phyloP scores from a whole-genome alignment of 805 yeast species.

The Candida piceae region DNA sequence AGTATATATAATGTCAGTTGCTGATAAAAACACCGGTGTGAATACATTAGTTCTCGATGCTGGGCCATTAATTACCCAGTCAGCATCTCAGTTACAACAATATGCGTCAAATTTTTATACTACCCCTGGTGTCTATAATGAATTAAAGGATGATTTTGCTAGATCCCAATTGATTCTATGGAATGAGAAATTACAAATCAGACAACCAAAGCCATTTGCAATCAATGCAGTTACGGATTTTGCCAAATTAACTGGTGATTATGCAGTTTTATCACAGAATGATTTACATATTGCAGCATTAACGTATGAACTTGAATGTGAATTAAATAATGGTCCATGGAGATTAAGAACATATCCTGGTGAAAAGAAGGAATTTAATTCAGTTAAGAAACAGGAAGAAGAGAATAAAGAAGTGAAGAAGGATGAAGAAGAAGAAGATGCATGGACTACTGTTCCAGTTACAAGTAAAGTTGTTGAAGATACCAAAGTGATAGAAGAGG shows the following conservation, averaged over 20 bases:
- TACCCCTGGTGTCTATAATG: constrained; percentile 86
- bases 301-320: constrained; percentile 80
- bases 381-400: constrained; percentile 11
- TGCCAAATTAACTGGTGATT: constrained; percentile 89
- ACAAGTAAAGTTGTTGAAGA: constrained; percentile 10
- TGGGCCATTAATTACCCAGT: constrained; percentile 86
- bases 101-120: constrained; percentile 74
- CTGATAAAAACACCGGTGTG: constrained; percentile 30
- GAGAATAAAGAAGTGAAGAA: constrained; percentile 6
- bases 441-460: constrained; percentile 9
- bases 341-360: constrained; percentile 73
- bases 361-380: constrained; percentile 35
- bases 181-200: constrained; percentile 63
- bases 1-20: constrained; percentile 8
- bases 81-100: constrained; percentile 66
- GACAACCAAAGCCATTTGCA: constrained; percentile 70
- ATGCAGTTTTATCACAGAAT: constrained; percentile 76
- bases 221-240: constrained; percentile 67
- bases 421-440: constrained; percentile 4
- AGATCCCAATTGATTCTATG: constrained; percentile 74
- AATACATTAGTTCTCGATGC: constrained; percentile 82
- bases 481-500: constrained; percentile 5
- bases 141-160: constrained; percentile 81
- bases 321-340: constrained; percentile 62
- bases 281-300: constrained; percentile 92